Base-by-base conservation (phyloP, 257 asterid species). In the Plantago elongata region DNA sequence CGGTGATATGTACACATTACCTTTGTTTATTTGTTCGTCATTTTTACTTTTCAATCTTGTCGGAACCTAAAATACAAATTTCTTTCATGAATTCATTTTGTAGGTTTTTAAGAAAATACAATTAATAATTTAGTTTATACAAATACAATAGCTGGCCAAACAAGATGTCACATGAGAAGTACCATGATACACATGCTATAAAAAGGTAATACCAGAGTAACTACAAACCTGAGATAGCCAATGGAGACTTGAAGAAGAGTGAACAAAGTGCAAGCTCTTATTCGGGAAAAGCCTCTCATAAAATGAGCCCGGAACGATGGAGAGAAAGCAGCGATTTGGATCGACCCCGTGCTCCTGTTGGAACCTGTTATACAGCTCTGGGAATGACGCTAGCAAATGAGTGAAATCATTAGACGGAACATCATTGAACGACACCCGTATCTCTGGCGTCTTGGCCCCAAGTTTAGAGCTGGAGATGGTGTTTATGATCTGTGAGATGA, bases 381-480 rank as follows among this genome's bases (percentile, higher is more conserved):
- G 90, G 78, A 88, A 66, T 12, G 78, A 74, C 57, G 30, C 13
- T 62, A 88, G 73, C 27, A 88, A 29, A 9, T 48, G 45, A 62
- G 82, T 88, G 78, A 88, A 86, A 57, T 88, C 96, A 55, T 83
- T 88, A 8, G 78, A 75, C 0, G 90, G 93, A 45, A 88, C 95
- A 62, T 88, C 96, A 48, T 88, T 88, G 54, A 88, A 50, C 5
- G 65, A 75, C 54, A 88, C 69, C 65, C 77, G 72, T 42, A 88
- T 51, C 64, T 88, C 96, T 0, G 93, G 88, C 49, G 77, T 22
- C 27, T 4, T 0, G 69, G 40, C 40, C 27, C 27, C 27, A 34
- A 29, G 7, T 11, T 16, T 17, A 0, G 13, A 10, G 18, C 15
- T 22, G 27, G 27, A 43, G 3, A 84, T 59, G 12, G 69, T 38